phyloP scores from a whole-genome alignment of 495 filamentous ascomycete species.

The Penicillium paxilli region DNA sequence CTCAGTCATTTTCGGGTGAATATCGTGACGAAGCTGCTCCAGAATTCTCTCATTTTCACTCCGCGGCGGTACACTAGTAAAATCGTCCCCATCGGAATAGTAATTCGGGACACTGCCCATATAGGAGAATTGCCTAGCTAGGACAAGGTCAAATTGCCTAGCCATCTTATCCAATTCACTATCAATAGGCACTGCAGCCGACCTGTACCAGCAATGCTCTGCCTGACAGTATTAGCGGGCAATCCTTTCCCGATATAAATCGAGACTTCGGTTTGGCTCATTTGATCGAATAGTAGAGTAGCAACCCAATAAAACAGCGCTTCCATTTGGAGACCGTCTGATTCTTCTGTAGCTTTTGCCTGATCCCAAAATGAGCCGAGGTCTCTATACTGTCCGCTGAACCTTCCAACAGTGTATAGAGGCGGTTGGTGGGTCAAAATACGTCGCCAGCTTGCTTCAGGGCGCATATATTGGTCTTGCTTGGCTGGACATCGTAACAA shows the following conservation, averaged over 20 bases:
- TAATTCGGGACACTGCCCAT: background rate
- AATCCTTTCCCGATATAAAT: background rate
- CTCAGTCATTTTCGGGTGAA: background rate
- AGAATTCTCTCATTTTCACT: background rate
- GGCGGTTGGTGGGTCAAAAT: background rate
- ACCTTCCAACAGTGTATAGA: background rate
- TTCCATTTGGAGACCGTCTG: background rate
- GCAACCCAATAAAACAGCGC: background rate
- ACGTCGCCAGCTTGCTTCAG: background rate
- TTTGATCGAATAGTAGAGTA: background rate
- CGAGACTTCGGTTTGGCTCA: background rate
- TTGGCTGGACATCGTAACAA: background rate
- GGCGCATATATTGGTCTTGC: background rate
- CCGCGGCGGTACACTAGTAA: background rate
- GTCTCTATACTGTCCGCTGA: background rate
- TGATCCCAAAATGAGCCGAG: background rate
- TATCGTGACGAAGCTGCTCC: background rate
- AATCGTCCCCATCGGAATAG: background rate
- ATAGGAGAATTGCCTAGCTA: background rate
- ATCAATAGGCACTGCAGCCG: background rate
- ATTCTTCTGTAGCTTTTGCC: background rate
- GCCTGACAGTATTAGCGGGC: background rate
- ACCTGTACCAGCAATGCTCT: background rate
- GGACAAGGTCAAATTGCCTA: background rate
- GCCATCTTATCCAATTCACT: background rate